Evolutionary conservation across 768 basidiomycete species (phyloP).

Genomic region (Pholiota microspora): DNA sequence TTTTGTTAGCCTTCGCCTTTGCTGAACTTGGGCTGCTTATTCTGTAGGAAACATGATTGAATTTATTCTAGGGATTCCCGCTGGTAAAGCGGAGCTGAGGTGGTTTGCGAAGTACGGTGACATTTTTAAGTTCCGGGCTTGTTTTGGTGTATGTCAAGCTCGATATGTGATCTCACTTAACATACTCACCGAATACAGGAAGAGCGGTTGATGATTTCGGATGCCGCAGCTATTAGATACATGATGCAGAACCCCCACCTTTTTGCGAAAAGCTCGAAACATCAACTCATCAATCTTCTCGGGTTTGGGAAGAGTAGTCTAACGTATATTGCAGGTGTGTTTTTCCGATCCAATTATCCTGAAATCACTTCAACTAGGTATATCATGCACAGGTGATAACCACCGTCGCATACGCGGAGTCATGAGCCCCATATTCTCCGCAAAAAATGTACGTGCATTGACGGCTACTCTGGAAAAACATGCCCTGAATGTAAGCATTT

Average conservation of each 20-base stretch:
- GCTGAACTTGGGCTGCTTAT: too few relatives aligned
- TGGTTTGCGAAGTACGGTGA: conserved; percentile 1
- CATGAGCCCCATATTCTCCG: conserved; percentile 45
- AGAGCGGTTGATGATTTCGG: conserved; percentile 3
- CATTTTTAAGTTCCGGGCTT: conserved; percentile 2
- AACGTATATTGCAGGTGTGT: background rate
- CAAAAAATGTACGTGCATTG: conserved; percentile 39
- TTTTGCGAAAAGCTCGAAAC: background rate
- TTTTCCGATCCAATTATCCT: too few relatives aligned
- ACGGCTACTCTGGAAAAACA: conserved; percentile 33
- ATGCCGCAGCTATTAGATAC: background rate
- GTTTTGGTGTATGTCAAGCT: background rate
- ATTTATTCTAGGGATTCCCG: conserved; percentile 1
- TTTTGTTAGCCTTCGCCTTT: too few relatives aligned
- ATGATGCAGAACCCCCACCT: background rate
- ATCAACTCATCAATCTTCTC: conserved; percentile 1
- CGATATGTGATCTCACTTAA: too few relatives aligned
- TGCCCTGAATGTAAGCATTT: background rate
- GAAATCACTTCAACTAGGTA: too few relatives aligned
- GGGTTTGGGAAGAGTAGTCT: background rate
- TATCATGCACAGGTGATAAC: conserved; percentile 20
- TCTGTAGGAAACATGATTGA: conserved; percentile 4
- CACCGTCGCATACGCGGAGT: conserved; percentile 48
- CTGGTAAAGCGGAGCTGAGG: background rate
- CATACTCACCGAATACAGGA: background rate